These are phyloP conservation scores for Aspergillus aculeatus DNA, from an alignment of 2,329 filamentous ascomycete species.

Conservation along the genomic window DNA sequence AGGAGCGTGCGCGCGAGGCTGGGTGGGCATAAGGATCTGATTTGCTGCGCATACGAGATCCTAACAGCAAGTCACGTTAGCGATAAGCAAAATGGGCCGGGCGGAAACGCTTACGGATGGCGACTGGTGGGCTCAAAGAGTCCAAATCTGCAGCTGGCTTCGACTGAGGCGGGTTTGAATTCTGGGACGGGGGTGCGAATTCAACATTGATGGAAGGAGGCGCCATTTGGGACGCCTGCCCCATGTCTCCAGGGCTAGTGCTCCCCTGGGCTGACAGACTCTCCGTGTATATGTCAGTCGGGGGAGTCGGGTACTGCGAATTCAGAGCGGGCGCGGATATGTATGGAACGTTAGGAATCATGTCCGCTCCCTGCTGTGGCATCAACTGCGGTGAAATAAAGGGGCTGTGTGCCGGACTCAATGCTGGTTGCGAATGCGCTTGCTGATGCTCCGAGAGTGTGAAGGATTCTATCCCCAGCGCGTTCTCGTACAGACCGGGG, in stretches of 20 bases:
- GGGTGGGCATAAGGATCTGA: constrained; percentile 59
- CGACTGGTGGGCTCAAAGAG: constrained; percentile 80
- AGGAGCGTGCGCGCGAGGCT: constrained; percentile 40
- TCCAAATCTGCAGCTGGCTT: constrained; percentile 69
- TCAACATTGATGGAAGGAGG: constrained; percentile 96
- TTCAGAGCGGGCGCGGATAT: constrained; percentile 49
- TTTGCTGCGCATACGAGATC: constrained; percentile 58
- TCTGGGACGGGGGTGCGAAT: constrained; percentile 73
- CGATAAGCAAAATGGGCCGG: neutral
- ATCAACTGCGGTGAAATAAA: constrained; percentile 65
- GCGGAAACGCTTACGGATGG: constrained; percentile 46
- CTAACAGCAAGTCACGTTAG: constrained; percentile 30
- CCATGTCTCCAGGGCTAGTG: constrained; percentile 59
- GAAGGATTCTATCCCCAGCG: constrained; percentile 75
- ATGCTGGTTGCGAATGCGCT: constrained; percentile 44
- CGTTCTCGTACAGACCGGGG: constrained; percentile 70
- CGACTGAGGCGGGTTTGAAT: constrained; percentile 64
- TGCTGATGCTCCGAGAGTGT: constrained; percentile 68
- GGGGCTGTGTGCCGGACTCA: constrained; percentile 68
- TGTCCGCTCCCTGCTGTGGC: constrained; percentile 71
- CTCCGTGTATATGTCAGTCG: constrained; percentile 53
- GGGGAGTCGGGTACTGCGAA: constrained; percentile 49
- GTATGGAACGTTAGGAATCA: constrained; percentile 46
- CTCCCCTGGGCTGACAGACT: constrained; percentile 49
- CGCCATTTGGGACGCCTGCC: constrained; percentile 71